Percentiles rank a stretch among this genome's conserved stretches.
Conservation (phyloP, 305 asterid species). For the Fraxinus floribunda region DNA sequence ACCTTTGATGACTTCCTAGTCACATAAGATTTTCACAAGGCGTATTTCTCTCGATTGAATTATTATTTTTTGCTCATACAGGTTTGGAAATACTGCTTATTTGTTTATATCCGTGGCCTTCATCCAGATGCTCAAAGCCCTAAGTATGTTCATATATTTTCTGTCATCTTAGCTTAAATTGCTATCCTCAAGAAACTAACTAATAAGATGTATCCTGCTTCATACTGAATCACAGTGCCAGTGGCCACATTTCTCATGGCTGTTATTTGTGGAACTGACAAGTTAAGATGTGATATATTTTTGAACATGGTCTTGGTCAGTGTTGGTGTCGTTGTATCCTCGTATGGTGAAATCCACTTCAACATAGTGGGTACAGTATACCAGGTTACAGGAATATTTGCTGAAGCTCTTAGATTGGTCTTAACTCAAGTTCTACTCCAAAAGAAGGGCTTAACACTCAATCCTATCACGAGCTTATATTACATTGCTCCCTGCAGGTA, state of each 20-base stretch:
- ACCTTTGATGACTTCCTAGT: background rate
- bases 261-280: slow-evolving; percentile 92
- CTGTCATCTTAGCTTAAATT: slow-evolving; percentile 17
- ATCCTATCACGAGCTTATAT: slow-evolving; percentile 93
- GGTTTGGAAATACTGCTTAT: slow-evolving; percentile 93
- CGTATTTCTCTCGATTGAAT: slow-evolving; percentile 18
- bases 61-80: slow-evolving; percentile 34
- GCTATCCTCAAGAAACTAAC: slow-evolving; percentile 24
- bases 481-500: slow-evolving; percentile 99
- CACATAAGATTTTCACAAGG: slow-evolving; percentile 7
- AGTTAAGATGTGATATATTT: slow-evolving; percentile 81
- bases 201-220: slow-evolving; percentile 32
- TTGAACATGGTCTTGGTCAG: slow-evolving; percentile 96
- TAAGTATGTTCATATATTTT: slow-evolving; percentile 55
- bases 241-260: slow-evolving; percentile 98
- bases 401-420: slow-evolving; percentile 98
- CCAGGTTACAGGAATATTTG: slow-evolving; percentile 96
- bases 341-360: slow-evolving; percentile 98
- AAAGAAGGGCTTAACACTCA: slow-evolving; percentile 92
- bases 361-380: slow-evolving; percentile 91
- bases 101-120: slow-evolving; percentile 91
- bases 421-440: slow-evolving; percentile 98
- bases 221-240: slow-evolving; percentile 74
- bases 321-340: slow-evolving; percentile 90
- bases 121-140: slow-evolving; percentile 99